Evolutionary conservation across 2,329 filamentous ascomycete species (phyloP).

Genomic region (Onygenales sp.): DNA sequence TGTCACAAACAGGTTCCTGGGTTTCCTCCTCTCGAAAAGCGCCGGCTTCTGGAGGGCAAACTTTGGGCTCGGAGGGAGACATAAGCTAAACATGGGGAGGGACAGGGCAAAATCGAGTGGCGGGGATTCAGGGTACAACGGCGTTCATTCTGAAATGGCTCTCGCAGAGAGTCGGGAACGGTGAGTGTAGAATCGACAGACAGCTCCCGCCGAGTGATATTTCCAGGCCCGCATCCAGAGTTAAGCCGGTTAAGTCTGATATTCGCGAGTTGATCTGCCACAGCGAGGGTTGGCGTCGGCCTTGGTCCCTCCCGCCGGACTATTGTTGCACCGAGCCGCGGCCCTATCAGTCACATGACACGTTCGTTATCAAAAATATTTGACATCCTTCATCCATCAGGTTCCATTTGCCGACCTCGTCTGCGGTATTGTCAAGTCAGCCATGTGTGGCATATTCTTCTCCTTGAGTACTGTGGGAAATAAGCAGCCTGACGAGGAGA

Average conservation of each 20-base stretch:
- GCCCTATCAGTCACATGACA: background rate
- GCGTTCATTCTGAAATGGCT: constrained; percentile 1
- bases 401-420: background rate
- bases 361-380: background rate
- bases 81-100: constrained; percentile 10
- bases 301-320: background rate
- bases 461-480: constrained; percentile 30
- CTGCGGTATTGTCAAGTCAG: background rate
- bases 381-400: background rate
- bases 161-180: background rate
- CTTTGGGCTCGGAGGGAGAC: constrained; percentile 6
- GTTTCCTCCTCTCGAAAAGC: background rate
- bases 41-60: background rate
- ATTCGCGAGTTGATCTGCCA: background rate
- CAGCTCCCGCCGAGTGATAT: background rate
- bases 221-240: background rate
- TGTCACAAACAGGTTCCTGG: background rate
- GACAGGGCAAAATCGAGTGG: background rate
- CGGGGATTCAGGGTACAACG: background rate
- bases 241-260: background rate
- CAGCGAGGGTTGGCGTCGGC: background rate
- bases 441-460: constrained; percentile 45
- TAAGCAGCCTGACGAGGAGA: constrained; percentile 24
- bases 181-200: background rate
- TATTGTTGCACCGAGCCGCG: constrained; percentile 1